phyloP scores from a whole-genome alignment of 768 basidiomycete species.

The Glaciozyma martinii region DNA sequence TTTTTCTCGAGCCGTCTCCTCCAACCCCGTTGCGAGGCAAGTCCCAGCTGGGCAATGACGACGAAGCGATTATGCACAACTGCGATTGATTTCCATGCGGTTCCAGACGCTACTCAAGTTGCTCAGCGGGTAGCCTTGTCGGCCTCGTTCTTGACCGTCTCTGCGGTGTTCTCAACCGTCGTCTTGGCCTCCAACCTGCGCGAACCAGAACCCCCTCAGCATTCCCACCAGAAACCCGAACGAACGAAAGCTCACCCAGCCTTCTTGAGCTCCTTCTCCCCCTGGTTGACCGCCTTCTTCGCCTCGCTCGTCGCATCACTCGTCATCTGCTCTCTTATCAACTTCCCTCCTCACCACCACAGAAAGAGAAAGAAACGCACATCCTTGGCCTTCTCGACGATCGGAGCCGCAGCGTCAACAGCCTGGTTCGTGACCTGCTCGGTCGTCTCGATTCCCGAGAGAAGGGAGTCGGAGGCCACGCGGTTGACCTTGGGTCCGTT shows the following conservation, averaged over 20 bases:
- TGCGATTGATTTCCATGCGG: not conserved
- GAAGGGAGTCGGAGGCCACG: not conserved
- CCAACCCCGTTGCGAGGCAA: no score
- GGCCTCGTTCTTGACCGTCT: not conserved
- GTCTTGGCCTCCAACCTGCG: not conserved
- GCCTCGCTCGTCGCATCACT: not conserved
- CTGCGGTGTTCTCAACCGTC: not conserved
- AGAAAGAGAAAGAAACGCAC: not conserved
- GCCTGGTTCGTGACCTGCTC: not conserved
- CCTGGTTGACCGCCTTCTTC: not conserved
- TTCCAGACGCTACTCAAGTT: not conserved
- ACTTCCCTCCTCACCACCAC: no score
- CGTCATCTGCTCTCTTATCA: not conserved
- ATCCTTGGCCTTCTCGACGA: not conserved
- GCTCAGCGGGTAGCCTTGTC: not conserved
- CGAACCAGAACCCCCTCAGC: not conserved
- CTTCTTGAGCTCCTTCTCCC: not conserved
- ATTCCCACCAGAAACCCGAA: not conserved
- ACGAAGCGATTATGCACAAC: no score
- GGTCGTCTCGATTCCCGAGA: not conserved
- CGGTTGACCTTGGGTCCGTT: conserved; percentile 36
- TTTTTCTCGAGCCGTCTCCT: no score
- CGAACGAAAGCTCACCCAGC: not conserved
- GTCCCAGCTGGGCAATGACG: no score
- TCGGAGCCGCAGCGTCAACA: not conserved